A percentile compares a stretch with the other conserved stretches of the same genome.
These are phyloP conservation scores for Coleophoma eucalyptorum DNA, from an alignment of 2,329 filamentous ascomycete species.

Conservation along the genomic window DNA sequence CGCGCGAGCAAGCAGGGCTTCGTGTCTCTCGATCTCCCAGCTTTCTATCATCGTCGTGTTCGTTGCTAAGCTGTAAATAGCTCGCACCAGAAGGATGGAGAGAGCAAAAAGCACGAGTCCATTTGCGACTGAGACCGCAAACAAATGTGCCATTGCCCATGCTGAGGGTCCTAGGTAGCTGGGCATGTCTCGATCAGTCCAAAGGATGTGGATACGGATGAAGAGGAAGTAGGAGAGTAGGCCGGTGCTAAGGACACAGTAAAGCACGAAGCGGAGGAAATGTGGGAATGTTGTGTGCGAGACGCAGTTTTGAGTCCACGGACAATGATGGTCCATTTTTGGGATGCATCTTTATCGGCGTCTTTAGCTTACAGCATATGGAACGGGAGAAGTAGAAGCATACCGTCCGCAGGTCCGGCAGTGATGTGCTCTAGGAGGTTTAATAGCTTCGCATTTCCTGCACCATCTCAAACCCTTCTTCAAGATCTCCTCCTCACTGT, in stretches of 20 bases:
- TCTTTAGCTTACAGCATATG: background rate
- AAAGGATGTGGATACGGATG: constrained; percentile 55
- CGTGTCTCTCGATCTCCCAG: constrained; percentile 68
- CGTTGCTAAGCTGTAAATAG: constrained; percentile 55
- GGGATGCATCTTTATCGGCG: constrained; percentile 54
- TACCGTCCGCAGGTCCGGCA: constrained; percentile 69
- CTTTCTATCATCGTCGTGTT: constrained; percentile 80
- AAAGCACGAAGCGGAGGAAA: constrained; percentile 75
- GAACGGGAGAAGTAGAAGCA: constrained; percentile 2
- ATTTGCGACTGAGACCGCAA: constrained; percentile 54
- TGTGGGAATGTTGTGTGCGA: constrained; percentile 79
- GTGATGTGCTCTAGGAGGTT: constrained; percentile 77
- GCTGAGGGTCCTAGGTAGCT: constrained; percentile 69
- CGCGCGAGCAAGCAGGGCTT: constrained; percentile 47
- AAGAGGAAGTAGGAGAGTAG: constrained; percentile 57
- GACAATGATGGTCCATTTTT: constrained; percentile 85
- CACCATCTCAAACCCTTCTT: constrained; percentile 55
- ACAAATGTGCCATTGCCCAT: constrained; percentile 55
- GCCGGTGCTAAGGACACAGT: constrained; percentile 59
- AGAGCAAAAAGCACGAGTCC: constrained; percentile 59
- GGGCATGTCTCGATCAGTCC: constrained; percentile 62
- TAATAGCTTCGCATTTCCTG: constrained; percentile 68
- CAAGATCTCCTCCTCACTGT: constrained; percentile 14
- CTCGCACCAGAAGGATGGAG: constrained; percentile 60
- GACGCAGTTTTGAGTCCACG: constrained; percentile 82